A percentile compares a stretch with the other conserved stretches of the same genome.
phyloP scores from a whole-genome alignment of 129 eudicot genomes.

The Daucus carota region DH1_v3.0 NC_030383.2:45355001-45355500 shows the following conservation, averaged over 20 bases:
- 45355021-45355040: constrained; percentile 37
- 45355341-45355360: constrained; percentile 34
- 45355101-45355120: constrained; percentile 22
- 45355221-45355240: constrained; percentile 42
- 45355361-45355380: constrained; percentile 79
- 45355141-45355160: not conserved
- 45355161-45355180: not conserved
- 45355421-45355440: constrained; percentile 77
- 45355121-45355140: not conserved
- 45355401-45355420: constrained; percentile 34
- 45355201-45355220: constrained; percentile 62
- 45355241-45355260: constrained; percentile 30
- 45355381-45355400: constrained; percentile 41
- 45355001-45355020: constrained; percentile 40
- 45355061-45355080: constrained; percentile 34
- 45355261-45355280: constrained; percentile 33
- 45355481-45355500: constrained; percentile 67
- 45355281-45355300: constrained; percentile 46
- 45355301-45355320: constrained; percentile 64
- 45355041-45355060: constrained; percentile 24
- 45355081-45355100: constrained; percentile 47
- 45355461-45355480: constrained; percentile 38
- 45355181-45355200: constrained; percentile 3
- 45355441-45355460: constrained; percentile 63
- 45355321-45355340: constrained; percentile 32